Evolutionary conservation across 352 stramenopile genomes (phyloP), one percentile per base, ranked within the genome.

Genomic region (Blastocystis sp.): DNA sequence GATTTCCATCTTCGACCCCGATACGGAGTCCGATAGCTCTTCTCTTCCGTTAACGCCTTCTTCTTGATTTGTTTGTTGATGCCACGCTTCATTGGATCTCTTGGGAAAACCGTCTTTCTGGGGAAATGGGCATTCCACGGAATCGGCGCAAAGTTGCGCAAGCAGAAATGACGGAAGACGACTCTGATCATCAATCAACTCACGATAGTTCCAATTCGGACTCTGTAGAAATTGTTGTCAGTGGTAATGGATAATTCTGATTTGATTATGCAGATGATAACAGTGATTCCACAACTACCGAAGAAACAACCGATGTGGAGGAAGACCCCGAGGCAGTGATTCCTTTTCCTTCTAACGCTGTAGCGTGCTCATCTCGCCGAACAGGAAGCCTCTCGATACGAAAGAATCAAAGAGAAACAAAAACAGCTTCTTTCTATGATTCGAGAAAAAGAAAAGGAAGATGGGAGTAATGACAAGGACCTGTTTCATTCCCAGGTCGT

Each of bases 11-110:
- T 61, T 61, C 8, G 61, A 73, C 16, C 18, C n/a, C 18, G 61
- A 73, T 73, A 48, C 61, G 38, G 46, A 14, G 27, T 53, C 61
- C 11, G 21, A 24, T 73, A 51, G 18, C n/a, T 46, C 29, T 73
- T 46, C n/a, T 46, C 29, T 51, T 53, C 29, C 38, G 36, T 32
- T 73, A 48, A 48, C 61, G 11, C n/a, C 61, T 73, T 46, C 29
- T 73, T 73, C 29, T 51, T 51, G 36, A 8, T n/a, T 46, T 73
- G 61, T 73, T 46, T 73, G 61, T 51, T 73, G 4, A 29, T 32
- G n/a, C n/a, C n/a, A n/a, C n/a, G n/a, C n/a, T n/a, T n/a, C n/a
- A n/a, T n/a, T n/a, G n/a, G n/a, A n/a, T n/a, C n/a, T n/a, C n/a
- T n/a, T n/a, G n/a, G n/a, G n/a, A n/a, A n/a, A n/a, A n/a, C n/a